Conservation (phyloP, 176 grass and related monocot genomes). For the Oryza rufipogon region DNA sequence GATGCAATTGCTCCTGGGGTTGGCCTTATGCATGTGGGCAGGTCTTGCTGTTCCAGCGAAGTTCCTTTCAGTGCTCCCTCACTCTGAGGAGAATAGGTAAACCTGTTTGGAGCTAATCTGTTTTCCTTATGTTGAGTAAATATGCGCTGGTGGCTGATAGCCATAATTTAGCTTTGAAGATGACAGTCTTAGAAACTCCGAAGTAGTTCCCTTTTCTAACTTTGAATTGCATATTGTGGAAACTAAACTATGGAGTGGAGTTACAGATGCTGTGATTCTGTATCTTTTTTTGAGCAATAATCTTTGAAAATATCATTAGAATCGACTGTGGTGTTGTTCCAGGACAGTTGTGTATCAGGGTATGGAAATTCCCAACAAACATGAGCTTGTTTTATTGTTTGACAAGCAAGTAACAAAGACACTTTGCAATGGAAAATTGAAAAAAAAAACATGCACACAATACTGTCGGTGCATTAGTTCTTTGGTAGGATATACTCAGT, state of each 20-base stretch:
- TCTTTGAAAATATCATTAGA: conserved; percentile 14
- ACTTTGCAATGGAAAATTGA: neutral
- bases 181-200: neutral
- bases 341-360: neutral
- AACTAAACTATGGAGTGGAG: neutral
- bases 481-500: neutral
- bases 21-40: conserved; percentile 78
- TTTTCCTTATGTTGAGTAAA: neutral
- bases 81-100: conserved; percentile 95
- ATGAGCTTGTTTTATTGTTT: no score
- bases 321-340: neutral
- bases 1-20: conserved; percentile 73
- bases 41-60: conserved; percentile 74
- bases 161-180: neutral
- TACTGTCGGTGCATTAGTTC: neutral
- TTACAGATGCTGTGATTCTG: no score
- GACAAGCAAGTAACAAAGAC: no score
- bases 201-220: neutral
- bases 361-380: neutral
- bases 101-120: no score
- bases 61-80: conserved; percentile 72
- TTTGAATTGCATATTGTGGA: neutral
- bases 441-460: neutral
- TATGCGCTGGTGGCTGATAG: neutral
- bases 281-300: neutral